phyloP scores from a whole-genome alignment of 139 green algal genomes.

The Ostreobium quekettii region DNA sequence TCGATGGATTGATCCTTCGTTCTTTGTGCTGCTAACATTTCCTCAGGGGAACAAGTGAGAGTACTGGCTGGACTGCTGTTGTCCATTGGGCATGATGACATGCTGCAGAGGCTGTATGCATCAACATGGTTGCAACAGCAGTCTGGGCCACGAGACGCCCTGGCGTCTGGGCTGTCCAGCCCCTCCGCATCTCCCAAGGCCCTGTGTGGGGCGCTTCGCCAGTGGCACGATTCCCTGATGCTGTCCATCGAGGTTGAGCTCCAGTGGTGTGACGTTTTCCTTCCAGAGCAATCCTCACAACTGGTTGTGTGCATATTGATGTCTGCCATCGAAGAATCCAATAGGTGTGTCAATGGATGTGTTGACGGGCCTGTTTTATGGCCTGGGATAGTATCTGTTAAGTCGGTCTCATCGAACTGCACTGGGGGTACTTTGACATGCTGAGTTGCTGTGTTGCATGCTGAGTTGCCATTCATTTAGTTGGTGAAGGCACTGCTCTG shows the following conservation, averaged over 20 bases:
- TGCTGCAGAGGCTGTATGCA: background rate
- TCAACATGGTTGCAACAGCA: background rate
- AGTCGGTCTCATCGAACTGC: too few species aligned
- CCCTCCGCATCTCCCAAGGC: background rate
- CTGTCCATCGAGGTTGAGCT: background rate
- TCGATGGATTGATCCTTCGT: too few species aligned
- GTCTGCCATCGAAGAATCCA: background rate
- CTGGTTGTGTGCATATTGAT: background rate
- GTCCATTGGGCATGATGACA: background rate
- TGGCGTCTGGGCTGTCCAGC: background rate
- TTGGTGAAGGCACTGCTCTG: too few species aligned
- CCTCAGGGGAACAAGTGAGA: background rate
- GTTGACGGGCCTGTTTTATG: too few species aligned
- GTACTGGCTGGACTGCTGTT: background rate
- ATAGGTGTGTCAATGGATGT: too few species aligned
- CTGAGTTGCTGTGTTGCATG: background rate
- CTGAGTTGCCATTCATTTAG: too few species aligned
- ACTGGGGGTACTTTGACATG: background rate
- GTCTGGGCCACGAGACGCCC: background rate
- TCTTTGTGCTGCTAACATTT: background rate
- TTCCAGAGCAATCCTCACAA: background rate
- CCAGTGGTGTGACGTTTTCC: conserved; percentile 5
- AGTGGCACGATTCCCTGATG: background rate
- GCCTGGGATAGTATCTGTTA: too few species aligned
- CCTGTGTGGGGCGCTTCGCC: background rate